Base-by-base conservation (phyloP, 345 rosid genomes). In the Bruguiera sexangula region DNA sequence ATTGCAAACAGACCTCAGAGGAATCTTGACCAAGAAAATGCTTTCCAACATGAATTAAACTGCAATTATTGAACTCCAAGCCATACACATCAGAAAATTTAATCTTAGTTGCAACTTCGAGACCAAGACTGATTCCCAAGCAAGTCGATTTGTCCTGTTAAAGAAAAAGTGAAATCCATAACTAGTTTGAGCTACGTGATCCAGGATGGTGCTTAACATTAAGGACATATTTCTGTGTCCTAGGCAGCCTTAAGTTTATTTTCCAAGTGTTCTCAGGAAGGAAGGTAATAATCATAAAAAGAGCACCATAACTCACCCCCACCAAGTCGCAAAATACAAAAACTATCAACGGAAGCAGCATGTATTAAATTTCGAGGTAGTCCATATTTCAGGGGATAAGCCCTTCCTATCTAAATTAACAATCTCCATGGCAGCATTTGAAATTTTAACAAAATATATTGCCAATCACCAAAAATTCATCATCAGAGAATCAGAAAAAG, bases 81-180 rank as follows among this genome's bases (percentile, higher is more conserved):
- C 88, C 89, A 80, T 94, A 94, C 32, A 84, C 70, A 73, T 91
- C 94, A 69, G 84, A 79, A 75, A 91, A 81, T 16, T 69, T 78
- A 65, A 89, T 81, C 75, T 75, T 81, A 10, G 69, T 74, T 48
- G 82, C 67, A 34, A 72, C 53, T 48, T 75, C 73, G 52, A 82
- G 82, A 26, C 24, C 59, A 75, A 69, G 61, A 78, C 72, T 79
- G 65, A 84, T 72, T 74, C 93, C 88, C 70, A 82, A 80, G 77
- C 95, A 89, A 56, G 66, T 62, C 6, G 84, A 81, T 69, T 75
- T 82, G 6, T 77, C 84, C 94, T 91, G 87, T 73, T 70, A 67
- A 71, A 60, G 43, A 34, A 78, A 71, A 56, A 10, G 37, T 59
- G 53, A 63, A 63, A 73, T 48, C 67, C 73, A 65, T 64, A 26